phyloP scores from a whole-genome alignment of 2,329 filamentous ascomycete species.

The Aspergillus chevalieri region DNA sequence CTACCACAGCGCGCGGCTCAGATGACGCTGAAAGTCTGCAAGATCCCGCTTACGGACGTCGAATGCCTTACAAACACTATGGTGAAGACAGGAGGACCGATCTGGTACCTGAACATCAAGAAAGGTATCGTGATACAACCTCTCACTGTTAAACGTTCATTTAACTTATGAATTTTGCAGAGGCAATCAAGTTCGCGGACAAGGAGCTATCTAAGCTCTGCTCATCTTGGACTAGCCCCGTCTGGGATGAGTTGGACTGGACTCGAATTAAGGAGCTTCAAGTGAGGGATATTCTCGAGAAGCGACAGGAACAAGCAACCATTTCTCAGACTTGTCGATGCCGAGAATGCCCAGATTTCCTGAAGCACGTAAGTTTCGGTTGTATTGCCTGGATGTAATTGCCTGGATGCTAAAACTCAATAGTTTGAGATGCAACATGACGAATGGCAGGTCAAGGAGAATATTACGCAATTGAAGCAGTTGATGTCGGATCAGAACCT shows the following conservation, averaged over 20 bases:
- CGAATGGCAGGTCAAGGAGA: constrained; percentile 92
- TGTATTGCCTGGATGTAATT: neutral
- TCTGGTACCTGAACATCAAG: constrained; percentile 44
- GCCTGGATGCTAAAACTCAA: constrained; percentile 15
- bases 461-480: constrained; percentile 79
- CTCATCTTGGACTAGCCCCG: constrained; percentile 63
- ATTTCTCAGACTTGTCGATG: constrained; percentile 61
- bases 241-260: constrained; percentile 83
- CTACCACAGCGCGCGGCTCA: constrained; percentile 62
- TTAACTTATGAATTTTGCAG: constrained; percentile 26
- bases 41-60: constrained; percentile 69
- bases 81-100: constrained; percentile 46
- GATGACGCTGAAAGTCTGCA: constrained; percentile 61
- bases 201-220: constrained; percentile 64
- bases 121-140: constrained; percentile 36
- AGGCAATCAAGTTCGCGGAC: constrained; percentile 55
- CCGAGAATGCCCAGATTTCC: constrained; percentile 66
- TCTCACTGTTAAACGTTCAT: neutral
- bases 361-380: constrained; percentile 67
- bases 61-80: constrained; percentile 74
- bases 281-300: constrained; percentile 71
- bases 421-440: constrained; percentile 94
- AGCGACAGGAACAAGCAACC: constrained; percentile 58
- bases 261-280: constrained; percentile 73
- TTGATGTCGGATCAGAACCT: constrained; percentile 94